phyloP scores from a whole-genome alignment of 306 rosid genomes.

The Hippophae gyantsensis region DNA sequence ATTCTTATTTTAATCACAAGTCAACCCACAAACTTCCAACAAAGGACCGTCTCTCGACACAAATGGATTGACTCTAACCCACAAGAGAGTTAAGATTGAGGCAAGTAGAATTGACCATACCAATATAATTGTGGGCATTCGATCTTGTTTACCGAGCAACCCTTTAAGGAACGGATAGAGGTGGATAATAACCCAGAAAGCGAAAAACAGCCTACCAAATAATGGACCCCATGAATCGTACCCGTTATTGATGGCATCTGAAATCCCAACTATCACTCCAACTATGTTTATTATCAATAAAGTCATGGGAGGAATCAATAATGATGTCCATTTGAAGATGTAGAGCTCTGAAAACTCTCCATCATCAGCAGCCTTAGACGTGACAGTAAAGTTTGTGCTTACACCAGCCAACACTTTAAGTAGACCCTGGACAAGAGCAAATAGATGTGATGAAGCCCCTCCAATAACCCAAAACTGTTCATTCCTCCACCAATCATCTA shows the following conservation, averaged over 20 bases:
- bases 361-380: constrained; percentile 92
- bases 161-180: constrained; percentile 97
- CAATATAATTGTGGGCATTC: constrained; percentile 79
- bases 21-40: constrained; percentile 76
- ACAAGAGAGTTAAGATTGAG: constrained; percentile 78
- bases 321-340: constrained; percentile 88
- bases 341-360: constrained; percentile 92
- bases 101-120: constrained; percentile 92
- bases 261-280: constrained; percentile 77
- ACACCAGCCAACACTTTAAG: constrained; percentile 94
- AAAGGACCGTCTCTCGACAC: constrained; percentile 74
- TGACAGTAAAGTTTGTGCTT: constrained; percentile 84
- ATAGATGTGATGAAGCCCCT: constrained; percentile 86
- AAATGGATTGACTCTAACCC: constrained; percentile 91
- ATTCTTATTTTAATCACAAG: constrained; percentile 42
- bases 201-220: constrained; percentile 90
- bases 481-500: constrained; percentile 98
- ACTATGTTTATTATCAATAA: constrained; percentile 67
- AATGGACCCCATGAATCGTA: constrained; percentile 97
- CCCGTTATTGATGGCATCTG: constrained; percentile 91
- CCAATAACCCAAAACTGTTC: constrained; percentile 99
- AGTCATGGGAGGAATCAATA: constrained; percentile 74
- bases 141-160: constrained; percentile 68
- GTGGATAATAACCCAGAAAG: constrained; percentile 84
- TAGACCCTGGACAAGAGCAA: constrained; percentile 82